Evolutionary conservation across 345 rosid genomes (phyloP).

Genomic region (Pelargonium nanum): DNA sequence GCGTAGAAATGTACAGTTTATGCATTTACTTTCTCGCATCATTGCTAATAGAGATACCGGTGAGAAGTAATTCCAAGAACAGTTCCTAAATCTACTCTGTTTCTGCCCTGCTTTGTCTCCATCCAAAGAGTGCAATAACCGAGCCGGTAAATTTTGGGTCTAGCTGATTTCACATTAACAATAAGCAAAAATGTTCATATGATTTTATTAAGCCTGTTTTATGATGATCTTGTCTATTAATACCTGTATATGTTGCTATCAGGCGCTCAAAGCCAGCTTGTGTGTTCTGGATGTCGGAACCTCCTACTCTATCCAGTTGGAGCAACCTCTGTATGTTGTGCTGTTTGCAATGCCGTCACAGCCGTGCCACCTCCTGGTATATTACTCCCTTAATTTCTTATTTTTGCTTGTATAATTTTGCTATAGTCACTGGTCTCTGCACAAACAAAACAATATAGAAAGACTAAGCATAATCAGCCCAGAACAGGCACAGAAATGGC

Average conservation of each 20-base stretch:
- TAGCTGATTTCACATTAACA: not conserved
- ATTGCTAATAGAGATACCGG: not conserved
- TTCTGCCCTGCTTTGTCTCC: too few relatives aligned
- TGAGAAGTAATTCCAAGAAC: too few relatives aligned
- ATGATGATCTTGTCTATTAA: not conserved
- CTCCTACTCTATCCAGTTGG: conserved; percentile 86
- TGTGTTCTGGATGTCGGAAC: conserved; percentile 93
- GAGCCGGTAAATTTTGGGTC: not conserved
- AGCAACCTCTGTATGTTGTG: conserved; percentile 93
- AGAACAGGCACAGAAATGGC: conserved; percentile 91
- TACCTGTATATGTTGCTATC: conserved; percentile 3
- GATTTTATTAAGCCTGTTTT: not conserved
- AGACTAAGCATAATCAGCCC: not conserved
- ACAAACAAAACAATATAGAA: not conserved
- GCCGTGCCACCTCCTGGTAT: conserved; percentile 92
- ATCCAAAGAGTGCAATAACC: not conserved
- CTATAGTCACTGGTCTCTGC: not conserved
- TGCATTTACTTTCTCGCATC: not conserved
- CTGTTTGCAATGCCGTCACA: conserved; percentile 98
- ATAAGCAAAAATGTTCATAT: not conserved
- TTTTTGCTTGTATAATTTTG: not conserved
- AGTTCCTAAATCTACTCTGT: too few relatives aligned
- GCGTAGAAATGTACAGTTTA: too few relatives aligned
- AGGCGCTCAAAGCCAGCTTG: conserved; percentile 80
- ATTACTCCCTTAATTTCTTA: not conserved